These are phyloP conservation scores for cucumber (Cucumis sativus) DNA, from an alignment of 306 rosid species.

Conservation along the genomic window DNA sequence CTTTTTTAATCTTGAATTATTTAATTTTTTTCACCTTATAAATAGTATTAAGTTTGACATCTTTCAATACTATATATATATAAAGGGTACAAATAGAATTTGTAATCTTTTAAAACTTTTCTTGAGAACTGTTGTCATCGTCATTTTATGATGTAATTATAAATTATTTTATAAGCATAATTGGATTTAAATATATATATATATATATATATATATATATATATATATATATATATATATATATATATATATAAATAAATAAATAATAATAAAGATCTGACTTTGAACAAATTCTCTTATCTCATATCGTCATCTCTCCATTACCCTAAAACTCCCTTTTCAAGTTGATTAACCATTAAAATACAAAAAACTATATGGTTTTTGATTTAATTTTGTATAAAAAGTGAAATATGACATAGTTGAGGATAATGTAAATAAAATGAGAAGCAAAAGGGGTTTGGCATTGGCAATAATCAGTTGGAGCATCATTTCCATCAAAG, in stretches of 20 bases:
- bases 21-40: background rate
- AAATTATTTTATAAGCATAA: background rate
- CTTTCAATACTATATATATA: background rate
- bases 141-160: background rate
- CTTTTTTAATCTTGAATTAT: background rate
- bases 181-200: background rate
- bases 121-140: background rate
- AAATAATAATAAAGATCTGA: background rate
- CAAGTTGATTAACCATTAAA: background rate
- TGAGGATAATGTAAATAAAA: background rate
- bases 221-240: too few species aligned
- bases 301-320: conserved; percentile 3
- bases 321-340: background rate
- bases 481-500: conserved; percentile 10
- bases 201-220: too few species aligned
- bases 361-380: background rate
- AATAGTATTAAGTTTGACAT: background rate
- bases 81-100: background rate
- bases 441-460: background rate
- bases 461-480: background rate
- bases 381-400: background rate
- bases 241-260: too few species aligned
- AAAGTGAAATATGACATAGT: conserved; percentile 10
- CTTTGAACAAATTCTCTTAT: background rate
- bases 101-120: background rate